Base-by-base conservation (phyloP, 2,329 filamentous ascomycete species). In the Neonectria faginata region DNA sequence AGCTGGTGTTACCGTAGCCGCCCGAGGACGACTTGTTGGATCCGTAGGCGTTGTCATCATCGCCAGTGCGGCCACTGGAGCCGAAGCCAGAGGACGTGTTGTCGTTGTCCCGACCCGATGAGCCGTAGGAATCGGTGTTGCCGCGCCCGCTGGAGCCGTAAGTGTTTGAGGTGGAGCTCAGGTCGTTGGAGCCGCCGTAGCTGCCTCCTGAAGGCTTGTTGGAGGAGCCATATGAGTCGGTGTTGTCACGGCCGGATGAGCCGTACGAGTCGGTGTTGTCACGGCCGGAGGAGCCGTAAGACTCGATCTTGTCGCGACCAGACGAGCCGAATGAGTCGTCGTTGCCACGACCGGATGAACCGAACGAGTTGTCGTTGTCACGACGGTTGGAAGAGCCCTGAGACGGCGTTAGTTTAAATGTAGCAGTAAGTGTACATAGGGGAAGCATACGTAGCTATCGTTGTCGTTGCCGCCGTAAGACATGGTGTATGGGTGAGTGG, bases 401-500 rank as follows among this genome's bases (percentile, higher is more conserved):
- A 2, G n/a, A 10, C 16, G 7, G 11, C 47, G 45, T 69, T 25
- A 69, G 67, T 36, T 41, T 14, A 6, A 11, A n/a, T 3, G 29
- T 25, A 25, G 18, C 7, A 14, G 12, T 16, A 2, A 11, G 20
- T 51, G 6, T 2, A 20, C 31, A 6, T 7, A 9, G 2, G 11
- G 18, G 33, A 27, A 27, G 42, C 67, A 27, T 58, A 66, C 67
- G 42, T 57, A 69, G 56, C 42, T 64, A 54, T 58, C 57, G 60
- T 68, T 76, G 62, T 77, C 71, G 68, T 73, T 73, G 59, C 73
- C 72, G 67, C 70, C 70, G 59, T 81, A 84, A 80, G 83, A 85
- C 83, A 85, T 83, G 59, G 36, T 80, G 70, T 67, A 52, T 36
- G 47, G 57, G 45, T 54, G 16, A 14, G 41, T 57, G n/a, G n/a